Evolutionary conservation across 371 early-diverging fungal genomes (phyloP).

Genomic region (Rozella allomycis): DNA sequence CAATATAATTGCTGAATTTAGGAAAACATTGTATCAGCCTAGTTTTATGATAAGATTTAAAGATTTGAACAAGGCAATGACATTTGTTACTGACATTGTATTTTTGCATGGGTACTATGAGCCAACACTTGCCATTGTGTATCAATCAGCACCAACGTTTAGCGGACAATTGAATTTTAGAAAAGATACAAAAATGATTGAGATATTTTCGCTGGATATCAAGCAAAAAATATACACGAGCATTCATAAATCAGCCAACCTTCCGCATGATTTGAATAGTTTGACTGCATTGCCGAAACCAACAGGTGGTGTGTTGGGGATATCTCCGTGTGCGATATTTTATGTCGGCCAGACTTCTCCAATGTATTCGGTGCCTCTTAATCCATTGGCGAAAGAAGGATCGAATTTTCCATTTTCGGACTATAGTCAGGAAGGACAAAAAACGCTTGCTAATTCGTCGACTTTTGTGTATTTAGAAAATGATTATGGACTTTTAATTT

Average conservation of each 20-base stretch:
- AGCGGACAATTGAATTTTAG: conserved; percentile 39
- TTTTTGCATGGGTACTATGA: conserved; percentile 77
- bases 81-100: conserved; percentile 61
- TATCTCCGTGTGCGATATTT: conserved; percentile 53
- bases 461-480: no score
- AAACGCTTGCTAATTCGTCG: no score
- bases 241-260: conserved; percentile 44
- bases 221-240: conserved; percentile 45
- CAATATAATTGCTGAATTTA: no score
- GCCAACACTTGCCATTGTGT: conserved; percentile 82
- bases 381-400: conserved; percentile 15
- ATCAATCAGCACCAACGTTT: conserved; percentile 56
- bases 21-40: no score
- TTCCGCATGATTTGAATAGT: conserved; percentile 58
- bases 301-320: conserved; percentile 60
- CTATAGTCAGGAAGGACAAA: no score
- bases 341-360: conserved; percentile 68
- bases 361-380: conserved; percentile 45
- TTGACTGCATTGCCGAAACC: conserved; percentile 58
- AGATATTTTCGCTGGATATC: conserved; percentile 68
- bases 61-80: conserved; percentile 13
- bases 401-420: background rate
- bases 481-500: no score
- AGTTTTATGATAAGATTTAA: no score
- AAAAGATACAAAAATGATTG: conserved; percentile 52